These are phyloP conservation scores for Podospora conica DNA, from an alignment of 495 filamentous ascomycete genomes.

Conservation along the genomic window DNA sequence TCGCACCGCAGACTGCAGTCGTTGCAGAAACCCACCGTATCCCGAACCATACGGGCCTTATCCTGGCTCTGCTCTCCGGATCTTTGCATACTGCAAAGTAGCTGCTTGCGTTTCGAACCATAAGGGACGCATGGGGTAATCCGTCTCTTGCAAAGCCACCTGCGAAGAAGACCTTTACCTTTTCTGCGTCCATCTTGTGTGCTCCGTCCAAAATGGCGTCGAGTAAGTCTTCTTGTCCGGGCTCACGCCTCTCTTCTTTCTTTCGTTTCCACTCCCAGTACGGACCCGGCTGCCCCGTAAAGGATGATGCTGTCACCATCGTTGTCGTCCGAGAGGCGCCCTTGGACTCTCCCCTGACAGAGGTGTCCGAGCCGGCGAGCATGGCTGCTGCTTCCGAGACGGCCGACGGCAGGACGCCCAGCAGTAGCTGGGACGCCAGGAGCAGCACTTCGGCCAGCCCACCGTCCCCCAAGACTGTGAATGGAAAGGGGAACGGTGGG, in stretches of 20 bases:
- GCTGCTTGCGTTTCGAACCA: background rate
- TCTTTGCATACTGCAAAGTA: no score
- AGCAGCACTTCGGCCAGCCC: no score
- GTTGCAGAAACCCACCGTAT: background rate
- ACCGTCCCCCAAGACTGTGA: background rate
- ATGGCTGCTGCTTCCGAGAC: background rate
- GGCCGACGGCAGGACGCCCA: background rate
- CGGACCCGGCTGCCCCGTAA: background rate
- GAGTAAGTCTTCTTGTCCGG: conserved; percentile 21
- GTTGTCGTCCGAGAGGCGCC: background rate
- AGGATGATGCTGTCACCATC: background rate
- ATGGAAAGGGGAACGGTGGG: no score
- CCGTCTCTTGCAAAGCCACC: background rate
- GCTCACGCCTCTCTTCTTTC: conserved; percentile 11
- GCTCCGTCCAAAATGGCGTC: conserved; percentile 14
- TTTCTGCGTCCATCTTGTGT: background rate
- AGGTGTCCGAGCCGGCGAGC: background rate
- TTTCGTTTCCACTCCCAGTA: background rate
- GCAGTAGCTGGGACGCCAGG: background rate
- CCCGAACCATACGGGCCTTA: background rate
- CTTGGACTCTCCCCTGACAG: background rate
- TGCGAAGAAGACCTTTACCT: background rate
- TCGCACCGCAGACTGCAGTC: background rate
- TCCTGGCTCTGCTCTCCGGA: background rate
- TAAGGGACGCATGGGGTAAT: background rate